Percentiles rank a stretch among this genome's conserved stretches.
phyloP scores from a whole-genome alignment of 1,284 basidiomycete genomes.

The Bothia castanella region DNA sequence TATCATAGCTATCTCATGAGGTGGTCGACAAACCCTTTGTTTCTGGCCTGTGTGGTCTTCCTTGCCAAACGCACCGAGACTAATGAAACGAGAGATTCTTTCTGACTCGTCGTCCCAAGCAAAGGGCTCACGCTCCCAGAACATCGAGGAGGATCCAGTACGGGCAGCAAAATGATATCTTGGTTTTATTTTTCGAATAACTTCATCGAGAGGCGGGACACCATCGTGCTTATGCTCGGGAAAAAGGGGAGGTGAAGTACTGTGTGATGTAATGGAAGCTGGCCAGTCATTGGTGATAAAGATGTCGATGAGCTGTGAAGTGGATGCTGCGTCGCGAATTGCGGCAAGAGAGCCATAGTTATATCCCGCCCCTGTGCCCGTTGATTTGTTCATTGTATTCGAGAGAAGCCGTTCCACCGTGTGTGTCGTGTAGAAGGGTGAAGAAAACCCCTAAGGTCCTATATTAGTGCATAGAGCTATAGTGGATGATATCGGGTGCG shows the following conservation, averaged over 20 bases:
- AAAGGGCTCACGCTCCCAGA: constrained; percentile 93
- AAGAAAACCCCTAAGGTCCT: constrained; percentile 57
- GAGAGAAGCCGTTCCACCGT: constrained; percentile 70
- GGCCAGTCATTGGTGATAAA: constrained; percentile 83
- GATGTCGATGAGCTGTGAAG: constrained; percentile 74
- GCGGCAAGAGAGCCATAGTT: constrained; percentile 66
- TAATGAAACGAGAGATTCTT: constrained; percentile 74
- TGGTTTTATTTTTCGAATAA: constrained; percentile 63
- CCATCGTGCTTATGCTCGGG: constrained; percentile 44
- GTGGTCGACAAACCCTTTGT: constrained; percentile 60
- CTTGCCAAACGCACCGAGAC: constrained; percentile 82
- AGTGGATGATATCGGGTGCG: constrained; percentile 24
- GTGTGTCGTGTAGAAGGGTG: constrained; percentile 66
- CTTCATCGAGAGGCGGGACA: constrained; percentile 63
- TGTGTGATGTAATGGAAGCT: constrained; percentile 61
- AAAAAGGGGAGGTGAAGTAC: constrained; percentile 48
- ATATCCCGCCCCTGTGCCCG: constrained; percentile 32
- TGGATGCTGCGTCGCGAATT: constrained; percentile 54
- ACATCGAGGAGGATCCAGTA: constrained; percentile 55
- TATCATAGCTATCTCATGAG: neutral
- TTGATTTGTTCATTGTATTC: constrained; percentile 55
- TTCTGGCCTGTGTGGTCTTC: constrained; percentile 58
- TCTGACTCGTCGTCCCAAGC: constrained; percentile 72
- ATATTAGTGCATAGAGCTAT: constrained; percentile 1
- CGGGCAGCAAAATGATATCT: constrained; percentile 76